Evolutionary conservation across 805 yeast species (phyloP).

Genomic region (Kazachstania martiniae): DNA sequence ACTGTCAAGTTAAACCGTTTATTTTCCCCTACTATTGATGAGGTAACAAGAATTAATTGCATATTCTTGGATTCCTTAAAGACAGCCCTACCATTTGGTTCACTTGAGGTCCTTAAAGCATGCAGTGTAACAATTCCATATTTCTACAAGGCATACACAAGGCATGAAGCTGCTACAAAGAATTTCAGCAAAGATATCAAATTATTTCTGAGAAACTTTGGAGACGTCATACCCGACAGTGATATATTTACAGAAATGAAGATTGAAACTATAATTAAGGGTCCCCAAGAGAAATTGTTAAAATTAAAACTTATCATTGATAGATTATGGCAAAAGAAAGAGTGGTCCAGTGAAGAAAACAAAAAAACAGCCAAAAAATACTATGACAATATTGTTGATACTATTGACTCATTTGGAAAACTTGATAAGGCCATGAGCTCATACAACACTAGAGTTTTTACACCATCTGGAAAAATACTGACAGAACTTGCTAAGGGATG

Average conservation of each 20-base stretch:
- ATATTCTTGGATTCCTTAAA: slow-evolving; percentile 67
- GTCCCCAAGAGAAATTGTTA: slow-evolving; percentile 56
- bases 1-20: slow-evolving; percentile 60
- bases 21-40: slow-evolving; percentile 94
- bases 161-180: slow-evolving; percentile 88
- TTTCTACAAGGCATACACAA: slow-evolving; percentile 83
- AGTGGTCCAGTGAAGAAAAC: slow-evolving; percentile 29
- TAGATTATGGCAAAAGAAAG: slow-evolving; percentile 38
- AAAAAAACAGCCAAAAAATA: slow-evolving; percentile 27
- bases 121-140: slow-evolving; percentile 78
- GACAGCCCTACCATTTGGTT: slow-evolving; percentile 57
- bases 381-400: slow-evolving; percentile 44
- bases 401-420: slow-evolving; percentile 75
- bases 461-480: slow-evolving; percentile 82
- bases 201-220: slow-evolving; percentile 32
- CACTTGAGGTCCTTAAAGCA: slow-evolving; percentile 66
- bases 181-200: slow-evolving; percentile 41
- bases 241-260: slow-evolving; percentile 38
- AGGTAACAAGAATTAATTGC: slow-evolving; percentile 81
- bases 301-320: slow-evolving; percentile 58
- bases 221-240: slow-evolving; percentile 15
- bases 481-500: slow-evolving; percentile 77
- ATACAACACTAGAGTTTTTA: slow-evolving; percentile 59
- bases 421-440: slow-evolving; percentile 33
- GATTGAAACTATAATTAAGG: slow-evolving; percentile 52